Conservation (phyloP, 2,329 filamentous ascomycete genomes). For the Arthrobotrys iridis region DNA sequence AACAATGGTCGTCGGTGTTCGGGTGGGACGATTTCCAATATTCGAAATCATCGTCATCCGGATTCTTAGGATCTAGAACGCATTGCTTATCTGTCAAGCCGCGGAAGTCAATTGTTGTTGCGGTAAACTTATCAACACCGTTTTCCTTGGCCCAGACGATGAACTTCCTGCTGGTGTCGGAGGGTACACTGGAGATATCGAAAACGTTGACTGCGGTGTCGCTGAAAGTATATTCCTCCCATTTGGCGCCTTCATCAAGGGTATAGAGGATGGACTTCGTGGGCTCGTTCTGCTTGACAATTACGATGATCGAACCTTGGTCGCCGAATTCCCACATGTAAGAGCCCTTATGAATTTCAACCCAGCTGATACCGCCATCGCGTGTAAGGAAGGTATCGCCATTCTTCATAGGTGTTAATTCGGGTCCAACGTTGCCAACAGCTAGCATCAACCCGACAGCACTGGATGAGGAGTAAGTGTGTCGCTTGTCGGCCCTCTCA, state of each 20-base stretch:
- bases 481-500: constrained; percentile 80
- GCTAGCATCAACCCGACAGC: constrained; percentile 92
- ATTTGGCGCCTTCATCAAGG: constrained; percentile 80
- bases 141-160: constrained; percentile 80
- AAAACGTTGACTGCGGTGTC: constrained; percentile 74
- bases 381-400: constrained; percentile 89
- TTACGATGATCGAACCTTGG: constrained; percentile 89
- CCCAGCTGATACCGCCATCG: constrained; percentile 92
- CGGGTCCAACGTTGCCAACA: constrained; percentile 85
- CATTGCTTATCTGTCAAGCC: constrained; percentile 80
- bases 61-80: constrained; percentile 67
- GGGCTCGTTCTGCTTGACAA: constrained; percentile 76
- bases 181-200: constrained; percentile 87
- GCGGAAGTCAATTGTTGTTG: constrained; percentile 88
- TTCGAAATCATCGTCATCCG: constrained; percentile 75
- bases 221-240: constrained; percentile 77
- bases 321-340: constrained; percentile 97
- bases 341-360: constrained; percentile 81
- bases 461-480: constrained; percentile 87
- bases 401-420: constrained; percentile 73
- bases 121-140: constrained; percentile 69
- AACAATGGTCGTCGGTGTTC: constrained; percentile 77
- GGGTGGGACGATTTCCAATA: constrained; percentile 90
- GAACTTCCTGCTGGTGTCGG: constrained; percentile 90
- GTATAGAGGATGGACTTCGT: constrained; percentile 79